Evolutionary conservation across 2,329 filamentous ascomycete species (phyloP).

Genomic region (Colletotrichum agaves): DNA sequence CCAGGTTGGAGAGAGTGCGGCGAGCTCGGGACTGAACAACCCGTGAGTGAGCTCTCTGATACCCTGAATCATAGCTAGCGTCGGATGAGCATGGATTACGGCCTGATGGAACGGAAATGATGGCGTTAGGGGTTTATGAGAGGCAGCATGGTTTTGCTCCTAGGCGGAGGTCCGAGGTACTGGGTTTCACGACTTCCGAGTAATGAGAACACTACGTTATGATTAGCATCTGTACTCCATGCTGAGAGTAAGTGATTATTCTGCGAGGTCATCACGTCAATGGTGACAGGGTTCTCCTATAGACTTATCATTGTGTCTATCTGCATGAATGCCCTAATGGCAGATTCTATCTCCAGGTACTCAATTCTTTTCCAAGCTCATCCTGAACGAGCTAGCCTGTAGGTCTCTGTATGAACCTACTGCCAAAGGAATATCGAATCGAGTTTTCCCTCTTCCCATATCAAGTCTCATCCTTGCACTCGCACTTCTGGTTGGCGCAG

Average conservation of each 20-base stretch:
- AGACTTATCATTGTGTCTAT: neutral
- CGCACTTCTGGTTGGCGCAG: neutral
- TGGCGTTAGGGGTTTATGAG: slow-evolving; percentile 15
- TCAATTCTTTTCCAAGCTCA: neutral
- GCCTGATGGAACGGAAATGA: slow-evolving; percentile 14
- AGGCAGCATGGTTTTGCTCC: neutral
- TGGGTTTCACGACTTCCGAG: neutral
- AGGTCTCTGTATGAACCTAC: neutral
- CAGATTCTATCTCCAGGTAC: neutral
- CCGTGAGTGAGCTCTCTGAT: neutral
- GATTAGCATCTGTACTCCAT: neutral
- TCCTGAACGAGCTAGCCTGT: neutral
- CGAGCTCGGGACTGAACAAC: slow-evolving; percentile 54
- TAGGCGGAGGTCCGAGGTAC: neutral
- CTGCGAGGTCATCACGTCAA: neutral
- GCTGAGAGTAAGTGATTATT: neutral
- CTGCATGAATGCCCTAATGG: neutral
- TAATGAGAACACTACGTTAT: slow-evolving; percentile 13
- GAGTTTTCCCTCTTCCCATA: too few relatives aligned
- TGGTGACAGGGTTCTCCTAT: neutral
- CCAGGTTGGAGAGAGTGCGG: slow-evolving; percentile 70
- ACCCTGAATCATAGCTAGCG: slow-evolving; percentile 12
- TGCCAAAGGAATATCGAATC: neutral
- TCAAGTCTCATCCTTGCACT: neutral
- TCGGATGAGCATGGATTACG: slow-evolving; percentile 10